Evolutionary conservation across 306 rosid species (phyloP), one percentile per base, ranked within the genome.

Genomic region (Malus domestica): DNA sequence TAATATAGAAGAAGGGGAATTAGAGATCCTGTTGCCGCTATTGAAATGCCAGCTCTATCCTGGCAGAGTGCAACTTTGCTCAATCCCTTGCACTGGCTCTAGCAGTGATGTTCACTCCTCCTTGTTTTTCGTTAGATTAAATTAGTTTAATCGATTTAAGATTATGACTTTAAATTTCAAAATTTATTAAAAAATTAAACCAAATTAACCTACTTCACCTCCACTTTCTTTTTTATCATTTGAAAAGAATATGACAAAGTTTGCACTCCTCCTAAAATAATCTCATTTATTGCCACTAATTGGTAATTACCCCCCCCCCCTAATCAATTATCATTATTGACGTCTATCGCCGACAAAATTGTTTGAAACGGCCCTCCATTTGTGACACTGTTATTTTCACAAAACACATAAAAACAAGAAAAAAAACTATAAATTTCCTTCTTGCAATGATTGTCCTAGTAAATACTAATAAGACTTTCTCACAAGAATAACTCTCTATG

Each of bases 321-420:
- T 44, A 72, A 78, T 76, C 67, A 76, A 79, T 66, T 62, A 87
- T 91, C 91, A 90, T 89, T 85, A 89, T 79, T 86, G 92, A 87
- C 92, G 91, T 90, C 85, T 90, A 72, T 87, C 82, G 89, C 98
- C 96, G 97, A 94, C 96, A 92, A 80, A 78, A 75, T 81, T 75
- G 87, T 87, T 86, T 79, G 82, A 85, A 94, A 88, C 90, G 93
- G 92, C 86, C 89, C 85, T 86, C 84, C 73, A 11, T 4, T 67
- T 15, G 51, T 71, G 54, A 30, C 44, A 16, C 22, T 64, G 27
- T 14, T 13, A 5, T 4, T 49, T 64, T 30, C 16, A 32, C 18
- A 18, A 18, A 4, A 32, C 42, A 35, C 7, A 35, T 8, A 35
- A 63, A 10, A 63, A 27, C 5, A 57, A 57, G n/a, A 30, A 18